A percentile compares a stretch with the other conserved stretches of the same genome.
Conservation (phyloP, 169 alveolate species). For the Eimeria necatrix region DNA sequence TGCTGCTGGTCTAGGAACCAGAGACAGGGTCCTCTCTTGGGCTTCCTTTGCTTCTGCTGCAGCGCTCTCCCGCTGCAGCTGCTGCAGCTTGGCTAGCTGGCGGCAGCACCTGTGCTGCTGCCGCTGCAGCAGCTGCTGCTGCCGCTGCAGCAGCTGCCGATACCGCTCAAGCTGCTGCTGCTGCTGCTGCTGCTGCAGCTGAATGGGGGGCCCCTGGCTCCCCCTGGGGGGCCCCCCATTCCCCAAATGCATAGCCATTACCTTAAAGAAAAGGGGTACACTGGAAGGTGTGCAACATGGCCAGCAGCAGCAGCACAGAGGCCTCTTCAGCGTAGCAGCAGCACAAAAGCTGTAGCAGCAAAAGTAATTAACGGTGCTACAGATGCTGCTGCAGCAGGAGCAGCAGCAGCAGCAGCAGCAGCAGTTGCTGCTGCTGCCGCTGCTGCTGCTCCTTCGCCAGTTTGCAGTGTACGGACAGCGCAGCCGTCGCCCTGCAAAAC, state of each 20-base stretch:
- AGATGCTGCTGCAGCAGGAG: too few relatives aligned
- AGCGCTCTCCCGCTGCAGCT: constrained; percentile 46
- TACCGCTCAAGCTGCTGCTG: constrained; percentile 41
- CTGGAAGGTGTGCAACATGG: too few relatives aligned
- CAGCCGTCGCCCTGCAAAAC: not conserved
- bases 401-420: too few relatives aligned
- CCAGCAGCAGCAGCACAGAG: too few relatives aligned
- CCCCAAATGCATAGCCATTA: too few relatives aligned
- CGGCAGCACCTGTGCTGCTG: constrained; percentile 32
- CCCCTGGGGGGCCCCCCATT: too few relatives aligned
- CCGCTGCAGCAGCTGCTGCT: constrained; percentile 71
- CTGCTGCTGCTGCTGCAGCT: constrained; percentile 36
- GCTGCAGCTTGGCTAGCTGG: constrained; percentile 53
- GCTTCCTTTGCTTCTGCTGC: constrained; percentile 2
- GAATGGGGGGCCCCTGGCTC: too few relatives aligned
- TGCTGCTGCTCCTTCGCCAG: not conserved
- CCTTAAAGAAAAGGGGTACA: too few relatives aligned
- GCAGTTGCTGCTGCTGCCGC: too few relatives aligned
- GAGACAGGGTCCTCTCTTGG: not conserved
- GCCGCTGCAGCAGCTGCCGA: constrained; percentile 32
- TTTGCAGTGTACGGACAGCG: not conserved
- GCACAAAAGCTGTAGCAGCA: too few relatives aligned
- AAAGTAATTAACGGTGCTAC: too few relatives aligned
- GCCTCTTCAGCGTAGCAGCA: too few relatives aligned
- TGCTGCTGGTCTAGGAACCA: not conserved